phyloP scores from a whole-genome alignment of 2,329 filamentous ascomycete genomes.

The Fusarium pseudocircinatum region DNA sequence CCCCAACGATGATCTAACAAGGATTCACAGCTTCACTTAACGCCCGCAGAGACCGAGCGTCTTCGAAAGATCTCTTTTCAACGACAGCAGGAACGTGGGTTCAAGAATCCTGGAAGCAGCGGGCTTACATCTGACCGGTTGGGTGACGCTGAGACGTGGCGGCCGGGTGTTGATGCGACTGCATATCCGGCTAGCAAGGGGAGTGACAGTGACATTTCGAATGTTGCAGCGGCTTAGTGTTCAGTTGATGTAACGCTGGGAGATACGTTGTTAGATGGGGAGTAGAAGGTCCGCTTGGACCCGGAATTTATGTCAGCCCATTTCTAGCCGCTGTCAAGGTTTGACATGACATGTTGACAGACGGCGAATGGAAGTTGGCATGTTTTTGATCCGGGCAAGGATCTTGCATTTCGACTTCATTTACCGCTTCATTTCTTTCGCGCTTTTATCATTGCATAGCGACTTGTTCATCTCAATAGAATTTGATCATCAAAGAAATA shows the following conservation, averaged over 20 bases:
- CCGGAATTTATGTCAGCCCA: not conserved
- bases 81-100: constrained; percentile 11
- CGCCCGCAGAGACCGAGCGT: constrained; percentile 10
- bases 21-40: not conserved
- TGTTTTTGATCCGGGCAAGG: too few species aligned
- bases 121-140: constrained; percentile 10
- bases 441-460: not conserved
- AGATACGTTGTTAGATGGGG: not conserved
- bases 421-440: too few species aligned
- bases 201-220: not conserved
- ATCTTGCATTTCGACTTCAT: fast-evolving
- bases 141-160: constrained; percentile 12
- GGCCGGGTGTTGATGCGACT: not conserved
- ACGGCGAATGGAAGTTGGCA: too few species aligned
- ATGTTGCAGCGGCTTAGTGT: not conserved
- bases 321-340: not conserved
- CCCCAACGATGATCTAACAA: not conserved
- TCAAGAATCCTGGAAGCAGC: not conserved
- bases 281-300: not conserved
- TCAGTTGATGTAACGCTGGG: not conserved
- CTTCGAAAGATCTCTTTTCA: constrained; percentile 8
- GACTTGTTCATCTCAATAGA: not conserved
- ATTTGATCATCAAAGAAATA: fast-evolving
- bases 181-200: not conserved
- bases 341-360: not conserved